Conservation (phyloP, 2,329 filamentous ascomycete species). For the Penicillium sp. region DNA sequence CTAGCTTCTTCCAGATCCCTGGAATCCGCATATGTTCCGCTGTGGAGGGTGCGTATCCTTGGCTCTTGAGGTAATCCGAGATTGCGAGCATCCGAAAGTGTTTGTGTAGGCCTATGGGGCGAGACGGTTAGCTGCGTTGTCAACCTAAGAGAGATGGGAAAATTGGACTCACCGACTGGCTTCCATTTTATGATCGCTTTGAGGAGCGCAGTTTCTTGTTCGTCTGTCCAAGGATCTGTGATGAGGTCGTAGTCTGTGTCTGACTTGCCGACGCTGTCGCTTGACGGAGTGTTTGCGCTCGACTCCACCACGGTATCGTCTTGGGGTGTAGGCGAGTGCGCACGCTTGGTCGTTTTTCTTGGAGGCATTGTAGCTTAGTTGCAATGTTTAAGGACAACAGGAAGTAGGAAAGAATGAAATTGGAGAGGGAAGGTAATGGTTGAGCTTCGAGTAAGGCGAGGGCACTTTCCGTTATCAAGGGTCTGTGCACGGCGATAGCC, state of each 20-base stretch:
- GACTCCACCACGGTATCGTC: constrained; percentile 29
- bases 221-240: constrained; percentile 86
- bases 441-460: constrained; percentile 2
- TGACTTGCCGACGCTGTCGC: constrained; percentile 31
- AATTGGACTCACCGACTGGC: constrained; percentile 71
- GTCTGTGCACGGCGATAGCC: constrained; percentile 26
- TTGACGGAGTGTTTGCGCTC: constrained; percentile 28
- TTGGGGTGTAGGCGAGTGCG: constrained; percentile 29
- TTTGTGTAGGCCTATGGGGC: constrained; percentile 72
- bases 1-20: constrained; percentile 86
- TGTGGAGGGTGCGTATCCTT: constrained; percentile 68
- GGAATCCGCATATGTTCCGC: constrained; percentile 79
- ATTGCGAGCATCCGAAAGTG: constrained; percentile 91
- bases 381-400: background rate
- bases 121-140: constrained; percentile 5
- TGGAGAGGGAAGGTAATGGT: background rate
- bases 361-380: constrained; percentile 37
- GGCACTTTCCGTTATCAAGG: constrained; percentile 24
- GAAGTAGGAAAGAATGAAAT: background rate
- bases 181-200: constrained; percentile 94
- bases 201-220: constrained; percentile 88
- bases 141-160: background rate
- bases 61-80: constrained; percentile 72
- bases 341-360: constrained; percentile 62
- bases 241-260: constrained; percentile 49